Conservation (phyloP, 768 basidiomycete species). For the Phanerodontia chrysosporium region DNA sequence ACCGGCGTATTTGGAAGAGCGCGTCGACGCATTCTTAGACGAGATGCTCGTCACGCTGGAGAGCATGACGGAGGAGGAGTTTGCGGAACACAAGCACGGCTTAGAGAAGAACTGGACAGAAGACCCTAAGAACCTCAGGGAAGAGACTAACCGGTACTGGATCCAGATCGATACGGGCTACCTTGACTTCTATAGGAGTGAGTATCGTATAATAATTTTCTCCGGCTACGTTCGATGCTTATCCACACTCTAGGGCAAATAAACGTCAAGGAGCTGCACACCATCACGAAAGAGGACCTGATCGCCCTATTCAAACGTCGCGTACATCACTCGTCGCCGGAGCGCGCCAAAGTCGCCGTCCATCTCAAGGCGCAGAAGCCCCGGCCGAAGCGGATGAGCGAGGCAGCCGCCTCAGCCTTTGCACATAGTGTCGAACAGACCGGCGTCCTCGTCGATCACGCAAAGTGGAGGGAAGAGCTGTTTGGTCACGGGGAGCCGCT, state of each 20-base stretch:
- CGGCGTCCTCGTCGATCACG: constrained; percentile 45
- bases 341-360: constrained; percentile 78
- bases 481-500: constrained; percentile 52
- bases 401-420: constrained; percentile 60
- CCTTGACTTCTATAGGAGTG: constrained; percentile 83
- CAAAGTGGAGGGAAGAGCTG: constrained; percentile 47
- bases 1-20: constrained; percentile 75
- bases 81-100: constrained; percentile 72
- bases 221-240: too few species aligned
- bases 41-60: constrained; percentile 65
- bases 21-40: constrained; percentile 85
- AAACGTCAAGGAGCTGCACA: constrained; percentile 64
- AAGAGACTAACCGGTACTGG: constrained; percentile 74
- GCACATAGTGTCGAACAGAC: constrained; percentile 45
- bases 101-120: constrained; percentile 82
- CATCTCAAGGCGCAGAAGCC: constrained; percentile 75
- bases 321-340: constrained; percentile 64
- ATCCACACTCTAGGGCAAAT: constrained; percentile 46
- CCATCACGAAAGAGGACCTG: constrained; percentile 72
- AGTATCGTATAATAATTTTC: too few species aligned
- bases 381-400: constrained; percentile 55
- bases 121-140: constrained; percentile 80
- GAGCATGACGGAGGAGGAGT: constrained; percentile 67
- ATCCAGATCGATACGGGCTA: constrained; percentile 72
- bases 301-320: constrained; percentile 61